Percentiles rank a stretch among this genome's conserved stretches.
Conservation (phyloP, 2,329 filamentous ascomycete species). For the Pseudopithomyces maydicus region DNA sequence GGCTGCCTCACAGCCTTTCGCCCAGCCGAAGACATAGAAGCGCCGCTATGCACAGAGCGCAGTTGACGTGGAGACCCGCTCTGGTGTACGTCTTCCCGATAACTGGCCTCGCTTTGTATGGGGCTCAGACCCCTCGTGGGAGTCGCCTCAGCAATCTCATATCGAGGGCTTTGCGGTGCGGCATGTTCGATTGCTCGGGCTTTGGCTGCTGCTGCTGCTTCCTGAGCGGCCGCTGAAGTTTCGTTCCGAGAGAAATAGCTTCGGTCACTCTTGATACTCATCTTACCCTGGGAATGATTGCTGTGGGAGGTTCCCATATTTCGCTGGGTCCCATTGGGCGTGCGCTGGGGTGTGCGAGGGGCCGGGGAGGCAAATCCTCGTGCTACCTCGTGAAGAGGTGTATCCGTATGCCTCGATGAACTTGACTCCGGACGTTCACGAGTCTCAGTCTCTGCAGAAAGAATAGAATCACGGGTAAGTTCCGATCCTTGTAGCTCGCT, state of each 20-base stretch:
- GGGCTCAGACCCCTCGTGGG: slow-evolving; percentile 75
- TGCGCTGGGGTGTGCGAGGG: slow-evolving; percentile 67
- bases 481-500: slow-evolving; percentile 88
- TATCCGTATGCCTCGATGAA: slow-evolving; percentile 61
- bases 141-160: slow-evolving; percentile 40
- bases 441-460: slow-evolving; percentile 76
- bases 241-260: slow-evolving; percentile 48
- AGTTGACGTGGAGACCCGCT: slow-evolving; percentile 49
- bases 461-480: slow-evolving; percentile 82
- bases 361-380: slow-evolving; percentile 65
- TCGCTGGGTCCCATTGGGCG: slow-evolving; percentile 59
- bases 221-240: slow-evolving; percentile 24
- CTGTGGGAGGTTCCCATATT: slow-evolving; percentile 71
- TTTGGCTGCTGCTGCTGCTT: slow-evolving; percentile 46
- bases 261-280: slow-evolving; percentile 54
- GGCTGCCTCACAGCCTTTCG: slow-evolving; percentile 59
- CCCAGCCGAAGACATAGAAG: slow-evolving; percentile 65
- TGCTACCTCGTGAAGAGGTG: slow-evolving; percentile 66
- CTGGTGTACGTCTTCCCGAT: slow-evolving; percentile 45
- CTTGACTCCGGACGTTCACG: slow-evolving; percentile 66
- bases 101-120: slow-evolving; percentile 90
- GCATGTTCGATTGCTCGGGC: slow-evolving; percentile 41
- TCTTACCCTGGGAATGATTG: slow-evolving; percentile 58
- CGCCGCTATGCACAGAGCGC: slow-evolving; percentile 52
- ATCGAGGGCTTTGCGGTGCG: slow-evolving; percentile 42